These are phyloP conservation scores for Scheffersomyces coipomensis DNA, from an alignment of 805 yeast genomes.

Conservation along the genomic window DNA sequence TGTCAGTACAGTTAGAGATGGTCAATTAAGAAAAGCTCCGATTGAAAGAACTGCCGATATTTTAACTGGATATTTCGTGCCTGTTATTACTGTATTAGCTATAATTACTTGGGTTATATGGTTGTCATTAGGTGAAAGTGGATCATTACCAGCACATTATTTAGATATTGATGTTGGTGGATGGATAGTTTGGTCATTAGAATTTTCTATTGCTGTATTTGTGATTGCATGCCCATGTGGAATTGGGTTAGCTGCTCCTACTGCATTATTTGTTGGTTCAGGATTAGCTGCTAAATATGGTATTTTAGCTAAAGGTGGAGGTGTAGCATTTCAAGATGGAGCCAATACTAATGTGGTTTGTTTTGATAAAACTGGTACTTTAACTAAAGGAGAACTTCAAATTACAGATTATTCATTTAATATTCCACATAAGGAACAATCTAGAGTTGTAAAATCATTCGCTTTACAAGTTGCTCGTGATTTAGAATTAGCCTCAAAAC, in stretches of 20 bases:
- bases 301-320: constrained; percentile 76
- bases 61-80: constrained; percentile 72
- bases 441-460: constrained; percentile 11
- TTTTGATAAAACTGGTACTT: constrained; percentile 78
- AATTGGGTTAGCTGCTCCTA: constrained; percentile 81
- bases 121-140: constrained; percentile 56
- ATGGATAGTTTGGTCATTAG: constrained; percentile 75
- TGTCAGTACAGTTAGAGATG: constrained; percentile 66
- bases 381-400: constrained; percentile 63
- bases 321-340: constrained; percentile 79
- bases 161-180: constrained; percentile 69
- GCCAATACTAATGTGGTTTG: constrained; percentile 62
- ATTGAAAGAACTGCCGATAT: constrained; percentile 69
- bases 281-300: constrained; percentile 79
- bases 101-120: constrained; percentile 67
- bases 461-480: constrained; percentile 54
- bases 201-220: constrained; percentile 75
- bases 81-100: constrained; percentile 60
- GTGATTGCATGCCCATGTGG: constrained; percentile 89
- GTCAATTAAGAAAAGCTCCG: constrained; percentile 71
- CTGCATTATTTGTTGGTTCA: constrained; percentile 77
- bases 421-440: constrained; percentile 13
- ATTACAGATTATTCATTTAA: constrained; percentile 50
- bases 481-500: constrained; percentile 62
- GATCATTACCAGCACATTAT: constrained; percentile 51